Conservation (phyloP, 1,284 basidiomycete species). For the Coniophora puteana region DNA sequence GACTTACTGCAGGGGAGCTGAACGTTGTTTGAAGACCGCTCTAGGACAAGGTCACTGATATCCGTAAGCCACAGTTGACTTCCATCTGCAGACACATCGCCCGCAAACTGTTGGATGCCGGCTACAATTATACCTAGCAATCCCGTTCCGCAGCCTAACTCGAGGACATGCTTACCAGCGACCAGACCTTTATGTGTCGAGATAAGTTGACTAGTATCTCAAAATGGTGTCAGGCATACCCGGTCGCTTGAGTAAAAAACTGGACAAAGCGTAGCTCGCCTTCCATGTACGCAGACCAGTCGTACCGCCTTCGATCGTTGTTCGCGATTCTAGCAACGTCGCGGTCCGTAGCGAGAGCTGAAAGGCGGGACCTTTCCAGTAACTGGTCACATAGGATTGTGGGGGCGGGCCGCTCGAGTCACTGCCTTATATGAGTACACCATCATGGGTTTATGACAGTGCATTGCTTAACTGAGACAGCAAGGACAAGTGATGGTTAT, state of each 20-base stretch:
- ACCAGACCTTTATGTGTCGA: conserved; percentile 43
- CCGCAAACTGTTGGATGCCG: conserved; percentile 39
- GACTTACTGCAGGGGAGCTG: conserved; percentile 60
- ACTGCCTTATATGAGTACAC: conserved; percentile 10
- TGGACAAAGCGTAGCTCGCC: conserved; percentile 63
- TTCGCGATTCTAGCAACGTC: conserved; percentile 69
- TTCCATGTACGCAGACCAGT: conserved; percentile 77
- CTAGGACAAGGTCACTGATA: conserved; percentile 59
- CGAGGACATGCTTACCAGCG: conserved; percentile 46
- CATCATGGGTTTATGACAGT: conserved; percentile 5
- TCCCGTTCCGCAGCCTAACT: conserved; percentile 72
- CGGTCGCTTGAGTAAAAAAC: conserved; percentile 54
- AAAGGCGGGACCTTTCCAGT: conserved; percentile 38
- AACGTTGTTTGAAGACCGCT: conserved; percentile 55
- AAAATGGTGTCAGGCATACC: conserved; percentile 30
- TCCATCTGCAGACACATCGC: conserved; percentile 7
- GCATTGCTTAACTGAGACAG: conserved; percentile 30
- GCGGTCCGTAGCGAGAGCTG: conserved; percentile 30
- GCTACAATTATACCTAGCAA: conserved; percentile 64
- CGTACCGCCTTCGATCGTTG: conserved; percentile 67
- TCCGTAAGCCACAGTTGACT: conserved; percentile 58
- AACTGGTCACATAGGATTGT: conserved; percentile 62
- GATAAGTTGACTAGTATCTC: conserved; percentile 2
- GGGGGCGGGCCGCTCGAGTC: conserved; percentile 36
- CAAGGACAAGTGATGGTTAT: conserved; percentile 52